Conservation (phyloP, 441 rosid species). For the Macaranga tanarius region DNA sequence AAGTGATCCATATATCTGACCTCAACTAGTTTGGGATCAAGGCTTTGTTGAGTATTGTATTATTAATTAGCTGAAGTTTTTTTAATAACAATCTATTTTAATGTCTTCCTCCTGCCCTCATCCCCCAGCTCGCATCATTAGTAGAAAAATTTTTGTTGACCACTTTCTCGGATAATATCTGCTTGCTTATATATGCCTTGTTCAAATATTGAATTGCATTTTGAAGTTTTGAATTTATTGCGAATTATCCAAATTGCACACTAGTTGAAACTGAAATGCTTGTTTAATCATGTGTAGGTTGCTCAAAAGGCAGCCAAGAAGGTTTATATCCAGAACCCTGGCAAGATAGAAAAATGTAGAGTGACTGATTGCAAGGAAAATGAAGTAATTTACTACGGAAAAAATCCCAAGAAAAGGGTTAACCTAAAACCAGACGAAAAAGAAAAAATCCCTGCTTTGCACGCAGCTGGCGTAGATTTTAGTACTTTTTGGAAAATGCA, state of each 20-base stretch:
- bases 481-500: conserved; percentile 63
- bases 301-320: conserved; percentile 81
- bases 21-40: too few relatives aligned
- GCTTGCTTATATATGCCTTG: not conserved
- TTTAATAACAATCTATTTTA: not conserved
- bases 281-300: conserved; percentile 46
- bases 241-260: not conserved
- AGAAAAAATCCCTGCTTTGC: conserved; percentile 64
- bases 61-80: too few relatives aligned
- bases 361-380: conserved; percentile 54
- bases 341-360: conserved; percentile 63
- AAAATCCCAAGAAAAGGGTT: conserved; percentile 64
- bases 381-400: conserved; percentile 82
- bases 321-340: conserved; percentile 84
- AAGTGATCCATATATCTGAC: too few relatives aligned
- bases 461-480: conserved; percentile 76
- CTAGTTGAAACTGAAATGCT: not conserved
- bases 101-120: not conserved
- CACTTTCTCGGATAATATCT: not conserved
- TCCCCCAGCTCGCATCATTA: not conserved
- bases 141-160: not conserved
- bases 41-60: too few relatives aligned
- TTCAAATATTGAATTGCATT: not conserved
- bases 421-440: conserved; percentile 53
- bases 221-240: not conserved